Conservation (phyloP, 1,284 basidiomycete genomes). For the Trametes pubescens region DNA sequence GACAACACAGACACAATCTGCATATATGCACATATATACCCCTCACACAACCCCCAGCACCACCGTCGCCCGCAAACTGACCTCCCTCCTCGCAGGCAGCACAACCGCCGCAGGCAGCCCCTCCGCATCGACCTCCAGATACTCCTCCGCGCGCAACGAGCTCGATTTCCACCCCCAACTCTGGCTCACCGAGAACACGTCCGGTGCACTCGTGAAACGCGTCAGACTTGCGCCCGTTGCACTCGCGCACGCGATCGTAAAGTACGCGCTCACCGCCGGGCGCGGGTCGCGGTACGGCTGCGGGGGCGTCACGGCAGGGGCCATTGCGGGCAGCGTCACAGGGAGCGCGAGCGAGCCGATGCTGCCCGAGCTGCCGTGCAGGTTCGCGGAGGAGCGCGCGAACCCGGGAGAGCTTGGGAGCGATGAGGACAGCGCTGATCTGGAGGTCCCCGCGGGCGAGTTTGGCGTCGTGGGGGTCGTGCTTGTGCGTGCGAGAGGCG, state of each 20-base stretch:
- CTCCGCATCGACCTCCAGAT: conserved; percentile 59
- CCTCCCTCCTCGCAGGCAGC: conserved; percentile 51
- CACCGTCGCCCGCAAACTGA: conserved; percentile 78
- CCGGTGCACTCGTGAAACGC: conserved; percentile 86
- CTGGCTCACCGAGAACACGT: conserved; percentile 82
- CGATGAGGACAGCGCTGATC: conserved; percentile 28
- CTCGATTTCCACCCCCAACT: conserved; percentile 87
- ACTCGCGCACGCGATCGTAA: conserved; percentile 84
- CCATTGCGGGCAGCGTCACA: conserved; percentile 50
- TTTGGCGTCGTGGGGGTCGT: conserved; percentile 44
- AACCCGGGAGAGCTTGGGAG: conserved; percentile 26
- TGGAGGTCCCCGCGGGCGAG: conserved; percentile 30
- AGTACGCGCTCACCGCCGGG: conserved; percentile 74
- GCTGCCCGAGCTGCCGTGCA: conserved; percentile 23
- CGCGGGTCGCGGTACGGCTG: conserved; percentile 84
- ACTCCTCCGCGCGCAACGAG: conserved; percentile 66
- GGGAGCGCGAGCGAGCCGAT: conserved; percentile 27
- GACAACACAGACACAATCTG: neutral
- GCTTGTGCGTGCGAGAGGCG: conserved; percentile 47
- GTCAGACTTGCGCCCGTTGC: conserved; percentile 86
- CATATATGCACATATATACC: neutral
- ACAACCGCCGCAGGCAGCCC: conserved; percentile 36
- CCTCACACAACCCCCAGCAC: conserved; percentile 74
- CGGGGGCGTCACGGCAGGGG: conserved; percentile 53
- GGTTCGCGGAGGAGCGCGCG: conserved; percentile 21